Base-by-base conservation (phyloP, 768 basidiomycete genomes). In the Rickenella mellea region DNA sequence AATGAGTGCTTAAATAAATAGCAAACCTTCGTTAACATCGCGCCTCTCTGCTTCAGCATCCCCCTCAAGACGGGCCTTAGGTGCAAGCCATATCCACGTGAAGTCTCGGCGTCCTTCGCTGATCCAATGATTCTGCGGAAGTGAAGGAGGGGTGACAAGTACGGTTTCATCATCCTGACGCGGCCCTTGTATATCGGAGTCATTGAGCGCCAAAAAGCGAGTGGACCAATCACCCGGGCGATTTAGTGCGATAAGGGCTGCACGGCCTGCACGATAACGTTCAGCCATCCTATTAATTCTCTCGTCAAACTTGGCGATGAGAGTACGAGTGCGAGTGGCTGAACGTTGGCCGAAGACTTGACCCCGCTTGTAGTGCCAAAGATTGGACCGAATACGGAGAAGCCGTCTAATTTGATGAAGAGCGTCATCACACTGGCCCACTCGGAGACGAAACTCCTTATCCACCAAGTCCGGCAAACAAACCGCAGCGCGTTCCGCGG, bases 71-170 rank as follows among this genome's bases (percentile, higher is more conserved):
- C 24, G 33, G 7, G 27, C 38, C 5, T 30, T 39, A 2, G 40
- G 26, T 2, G 44, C 35, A 25, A 42, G 11, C 56, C 58, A 58
- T 3, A 60, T 60, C 58, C 57, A 60, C 0, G 51, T 56, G 3
- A 38, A 40, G 19, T 41, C 46, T 20, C 31, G 43, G 0, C 40
- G 35, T 0, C 54, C 54, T 22, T 53, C 49, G 6, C 51, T 43
- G 0, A 24, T n/a, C n/a, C n/a, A 22, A 36, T 5, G 9, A 3
- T 10, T 36, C 11, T 15, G 3, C 15, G 7, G 3, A 17, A 17
- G 19, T 15, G 10, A 3, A 2, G 19, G 19, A 9, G 12, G 3
- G 19, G 5, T 11, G 19, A 19, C 33, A 10, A 30, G 10, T 17
- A 10, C 24, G 19, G 10, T 22, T 10, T 36, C 24, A 19, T 17